phyloP scores from a whole-genome alignment of 305 asterid genomes.

The Fraxinus sp. region DNA sequence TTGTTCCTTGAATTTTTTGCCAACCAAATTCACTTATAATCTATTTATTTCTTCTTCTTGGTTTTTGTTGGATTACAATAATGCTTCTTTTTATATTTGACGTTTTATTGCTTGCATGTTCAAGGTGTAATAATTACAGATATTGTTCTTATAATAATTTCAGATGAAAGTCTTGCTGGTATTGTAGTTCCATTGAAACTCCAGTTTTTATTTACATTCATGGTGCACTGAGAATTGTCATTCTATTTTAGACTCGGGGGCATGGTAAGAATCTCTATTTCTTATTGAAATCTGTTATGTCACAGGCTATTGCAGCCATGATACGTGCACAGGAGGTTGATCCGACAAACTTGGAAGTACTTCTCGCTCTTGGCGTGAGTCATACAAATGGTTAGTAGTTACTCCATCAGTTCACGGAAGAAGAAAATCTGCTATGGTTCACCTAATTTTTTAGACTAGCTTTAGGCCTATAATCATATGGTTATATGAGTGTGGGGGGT shows the following conservation, averaged over 20 bases:
- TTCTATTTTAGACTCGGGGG: neutral
- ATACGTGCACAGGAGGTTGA: constrained; percentile 97
- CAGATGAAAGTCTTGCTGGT: constrained; percentile 5
- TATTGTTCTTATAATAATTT: neutral
- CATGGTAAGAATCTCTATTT: neutral
- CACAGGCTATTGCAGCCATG: constrained; percentile 99
- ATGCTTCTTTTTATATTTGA: constrained; percentile 10
- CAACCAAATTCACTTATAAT: neutral
- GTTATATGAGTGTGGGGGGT: neutral
- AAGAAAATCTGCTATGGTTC: neutral
- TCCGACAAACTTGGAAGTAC: constrained; percentile 95
- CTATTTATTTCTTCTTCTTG: neutral
- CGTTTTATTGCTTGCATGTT: constrained; percentile 3
- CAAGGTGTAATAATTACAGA: neutral
- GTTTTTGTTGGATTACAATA: neutral
- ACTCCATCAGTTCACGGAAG: constrained; percentile 17
- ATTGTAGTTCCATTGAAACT: neutral
- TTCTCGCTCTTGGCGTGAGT: constrained; percentile 98
- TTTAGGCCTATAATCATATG: neutral
- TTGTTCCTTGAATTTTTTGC: neutral
- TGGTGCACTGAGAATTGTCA: neutral
- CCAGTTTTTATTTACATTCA: neutral
- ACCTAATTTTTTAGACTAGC: neutral
- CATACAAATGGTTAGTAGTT: constrained; percentile 90
- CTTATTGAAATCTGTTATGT: constrained; percentile 22